phyloP scores from a whole-genome alignment of 257 asterid genomes.

The Solanum habrochaites region DNA sequence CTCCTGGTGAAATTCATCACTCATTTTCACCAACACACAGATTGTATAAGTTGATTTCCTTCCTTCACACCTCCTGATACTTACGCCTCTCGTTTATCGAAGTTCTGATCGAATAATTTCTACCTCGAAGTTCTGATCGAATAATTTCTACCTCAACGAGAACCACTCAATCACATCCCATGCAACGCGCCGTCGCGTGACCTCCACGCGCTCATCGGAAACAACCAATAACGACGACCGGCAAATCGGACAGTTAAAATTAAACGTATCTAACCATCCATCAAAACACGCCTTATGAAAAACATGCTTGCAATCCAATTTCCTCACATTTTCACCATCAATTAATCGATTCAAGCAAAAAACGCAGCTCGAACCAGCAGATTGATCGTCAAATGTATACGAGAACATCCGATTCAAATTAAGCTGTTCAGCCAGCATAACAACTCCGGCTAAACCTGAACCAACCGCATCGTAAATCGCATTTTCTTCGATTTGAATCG shows the following conservation, averaged over 20 bases:
- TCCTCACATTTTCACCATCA: slow-evolving; percentile 57
- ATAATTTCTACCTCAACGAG: not conserved
- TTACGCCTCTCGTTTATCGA: not conserved
- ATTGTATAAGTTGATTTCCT: not conserved
- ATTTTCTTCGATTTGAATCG: slow-evolving; percentile 5
- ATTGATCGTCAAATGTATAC: not conserved
- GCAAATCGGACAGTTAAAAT: slow-evolving; percentile 72
- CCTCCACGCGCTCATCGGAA: slow-evolving; percentile 29
- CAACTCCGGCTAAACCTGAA: slow-evolving; percentile 43
- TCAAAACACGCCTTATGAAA: slow-evolving; percentile 75
- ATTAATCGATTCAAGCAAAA: slow-evolving; percentile 56
- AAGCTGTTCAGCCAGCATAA: slow-evolving; percentile 55
- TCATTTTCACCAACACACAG: not conserved
- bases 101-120: not conserved
- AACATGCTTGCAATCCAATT: slow-evolving; percentile 55
- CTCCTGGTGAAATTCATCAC: not conserved
- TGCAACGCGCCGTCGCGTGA: slow-evolving; percentile 33
- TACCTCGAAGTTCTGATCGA: not conserved
- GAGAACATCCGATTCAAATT: slow-evolving; percentile 45
- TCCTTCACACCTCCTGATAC: not conserved
- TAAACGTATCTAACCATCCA: slow-evolving; percentile 74
- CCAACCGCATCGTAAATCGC: slow-evolving; percentile 40
- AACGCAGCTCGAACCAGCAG: slow-evolving; percentile 34
- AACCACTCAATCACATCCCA: slow-evolving; percentile 29
- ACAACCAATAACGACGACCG: slow-evolving; percentile 28